Evolutionary conservation across 306 rosid species (phyloP), one percentile per base, ranked within the genome.

Genomic region (Cyamopsis tetragonoloba): DNA sequence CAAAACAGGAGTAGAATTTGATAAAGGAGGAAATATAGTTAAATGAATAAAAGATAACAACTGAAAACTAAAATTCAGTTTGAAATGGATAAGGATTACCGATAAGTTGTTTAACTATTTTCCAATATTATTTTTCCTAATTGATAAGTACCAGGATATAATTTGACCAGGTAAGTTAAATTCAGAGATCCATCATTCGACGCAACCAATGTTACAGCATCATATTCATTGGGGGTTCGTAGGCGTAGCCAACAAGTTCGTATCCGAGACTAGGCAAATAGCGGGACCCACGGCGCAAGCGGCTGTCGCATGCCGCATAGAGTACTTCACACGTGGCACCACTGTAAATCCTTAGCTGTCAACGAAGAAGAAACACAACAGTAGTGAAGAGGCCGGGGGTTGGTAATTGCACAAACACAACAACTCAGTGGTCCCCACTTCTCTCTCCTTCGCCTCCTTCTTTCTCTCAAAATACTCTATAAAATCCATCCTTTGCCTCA

Each of bases 241-340:
- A n/a, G n/a, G n/a, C n/a, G 43, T 7, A 70, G 69, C 42, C 9
- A n/a, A 20, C 11, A 20, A 48, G 49, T 64, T 62, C 44, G 12
- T 7, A 1, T 2, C 54, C 73, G 35, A 34, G 39, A 14, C 69
- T 26, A 39, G 1, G 35, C 49, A 53, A 2, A 13, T 26, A 18
- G 63, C 22, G 73, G 98, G 92, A 6, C 87, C 96, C 89, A 63
- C 76, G 55, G 7, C 13, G 66, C 77, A 80, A 51, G 44, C 91
- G 93, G 87, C 83, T 86, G 88, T 84, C 85, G 82, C 85, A 82
- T 86, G 91, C 96, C 96, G 92, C 96, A 84, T 81, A 84, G 88
- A 38, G 34, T n/a, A 63, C 2, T 28, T 68, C 55, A 65, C 86
- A 87, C 96, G 96, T 93, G 98, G 76, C 83, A 22, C 0, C 12